Percentiles rank a stretch among this genome's conserved stretches.
phyloP scores from a whole-genome alignment of 2,329 filamentous ascomycete genomes.

The Arachnomyces sp. region DNA sequence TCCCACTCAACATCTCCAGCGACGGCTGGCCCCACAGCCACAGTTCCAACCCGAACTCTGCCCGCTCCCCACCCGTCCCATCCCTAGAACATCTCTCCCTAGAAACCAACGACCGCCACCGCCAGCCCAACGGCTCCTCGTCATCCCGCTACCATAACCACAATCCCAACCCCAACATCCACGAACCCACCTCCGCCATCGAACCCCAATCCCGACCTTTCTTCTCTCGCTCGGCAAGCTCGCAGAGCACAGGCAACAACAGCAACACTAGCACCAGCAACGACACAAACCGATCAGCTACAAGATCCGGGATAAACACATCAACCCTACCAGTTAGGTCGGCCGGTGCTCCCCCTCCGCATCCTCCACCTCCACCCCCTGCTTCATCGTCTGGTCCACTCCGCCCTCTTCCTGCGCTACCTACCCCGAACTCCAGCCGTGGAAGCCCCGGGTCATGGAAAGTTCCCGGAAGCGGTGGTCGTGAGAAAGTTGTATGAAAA shows the following conservation, averaged over 20 bases:
- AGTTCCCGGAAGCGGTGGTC: too few species aligned
- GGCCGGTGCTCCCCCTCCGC: too few species aligned
- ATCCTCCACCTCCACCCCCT: too few species aligned
- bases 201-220: constrained; percentile 30
- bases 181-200: constrained; percentile 31
- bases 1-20: constrained; percentile 49
- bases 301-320: too few species aligned
- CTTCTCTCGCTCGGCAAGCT: constrained; percentile 34
- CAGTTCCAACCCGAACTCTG: constrained; percentile 16
- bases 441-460: too few species aligned
- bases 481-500: too few species aligned
- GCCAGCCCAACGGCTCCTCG: constrained; percentile 21
- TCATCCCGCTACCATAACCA: constrained; percentile 17
- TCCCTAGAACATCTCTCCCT: constrained; percentile 40
- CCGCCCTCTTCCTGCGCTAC: too few species aligned
- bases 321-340: too few species aligned
- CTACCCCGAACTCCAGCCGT: too few species aligned
- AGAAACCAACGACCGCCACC: constrained; percentile 30
- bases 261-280: constrained; percentile 10
- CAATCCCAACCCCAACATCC: constrained; percentile 6
- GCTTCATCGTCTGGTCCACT: too few species aligned
- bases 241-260: constrained; percentile 18
- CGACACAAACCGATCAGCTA: constrained; percentile 4
- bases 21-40: constrained; percentile 23
- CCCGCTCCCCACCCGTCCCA: constrained; percentile 17